These are phyloP conservation scores for Kalanchoe fedtschenkoi DNA, from an alignment of 164 flowering plant species.

Conservation along the genomic window DNA sequence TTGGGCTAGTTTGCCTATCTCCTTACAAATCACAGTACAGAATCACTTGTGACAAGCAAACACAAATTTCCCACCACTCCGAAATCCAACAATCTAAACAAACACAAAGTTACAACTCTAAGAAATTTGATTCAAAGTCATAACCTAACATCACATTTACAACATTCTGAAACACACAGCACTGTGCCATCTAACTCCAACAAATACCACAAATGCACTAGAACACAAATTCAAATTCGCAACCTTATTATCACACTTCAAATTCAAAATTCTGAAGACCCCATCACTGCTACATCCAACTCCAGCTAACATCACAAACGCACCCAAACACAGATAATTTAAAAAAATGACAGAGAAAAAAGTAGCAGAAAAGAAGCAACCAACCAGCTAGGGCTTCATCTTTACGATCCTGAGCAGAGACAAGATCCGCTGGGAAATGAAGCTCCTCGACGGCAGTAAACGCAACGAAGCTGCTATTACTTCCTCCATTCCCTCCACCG, in stretches of 20 bases:
- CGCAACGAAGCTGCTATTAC: conserved; percentile 15
- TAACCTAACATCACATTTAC: too few relatives aligned
- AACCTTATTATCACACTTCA: neutral
- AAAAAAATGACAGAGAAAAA: neutral
- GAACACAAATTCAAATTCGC: neutral
- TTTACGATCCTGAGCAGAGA: conserved; percentile 53
- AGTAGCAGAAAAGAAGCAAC: conserved; percentile 1
- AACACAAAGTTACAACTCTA: too few relatives aligned
- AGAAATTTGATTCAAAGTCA: too few relatives aligned
- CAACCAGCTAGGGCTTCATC: conserved; percentile 56
- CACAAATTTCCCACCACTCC: too few relatives aligned
- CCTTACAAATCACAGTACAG: too few relatives aligned
- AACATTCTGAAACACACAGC: too few relatives aligned
- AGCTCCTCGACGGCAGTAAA: conserved; percentile 27
- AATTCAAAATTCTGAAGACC: neutral
- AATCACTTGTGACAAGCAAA: too few relatives aligned
- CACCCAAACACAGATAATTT: neutral
- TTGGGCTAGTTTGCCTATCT: too few relatives aligned
- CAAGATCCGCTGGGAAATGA: conserved; percentile 34
- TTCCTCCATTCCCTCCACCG: conserved; percentile 19
- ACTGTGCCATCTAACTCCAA: too few relatives aligned
- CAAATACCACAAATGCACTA: too few relatives aligned
- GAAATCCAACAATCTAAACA: too few relatives aligned
- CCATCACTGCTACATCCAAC: neutral
- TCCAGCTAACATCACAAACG: too few relatives aligned